These are phyloP conservation scores for Russula sp. DNA, from an alignment of 768 basidiomycete species.

Conservation along the genomic window DNA sequence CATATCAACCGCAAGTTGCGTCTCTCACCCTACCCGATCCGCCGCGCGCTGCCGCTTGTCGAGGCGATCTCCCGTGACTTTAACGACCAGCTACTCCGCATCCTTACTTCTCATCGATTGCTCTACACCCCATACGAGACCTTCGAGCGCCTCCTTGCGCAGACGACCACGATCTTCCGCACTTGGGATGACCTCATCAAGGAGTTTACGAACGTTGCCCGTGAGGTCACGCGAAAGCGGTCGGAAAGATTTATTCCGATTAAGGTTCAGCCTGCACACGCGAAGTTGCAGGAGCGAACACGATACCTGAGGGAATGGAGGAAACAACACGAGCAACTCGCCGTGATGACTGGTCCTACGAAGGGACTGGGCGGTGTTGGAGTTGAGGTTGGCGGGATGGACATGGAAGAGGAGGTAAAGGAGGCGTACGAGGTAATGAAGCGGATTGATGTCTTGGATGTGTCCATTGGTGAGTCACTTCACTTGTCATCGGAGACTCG, in stretches of 20 bases:
- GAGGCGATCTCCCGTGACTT: slow-evolving; percentile 98
- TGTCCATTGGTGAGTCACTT: slow-evolving; percentile 65
- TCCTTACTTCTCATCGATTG: slow-evolving; percentile 85
- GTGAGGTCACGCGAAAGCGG: slow-evolving; percentile 88
- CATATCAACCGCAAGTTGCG: slow-evolving; percentile 95
- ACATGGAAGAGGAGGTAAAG: slow-evolving; percentile 97
- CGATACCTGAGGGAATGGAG: slow-evolving; percentile 87
- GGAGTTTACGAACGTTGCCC: slow-evolving; percentile 63
- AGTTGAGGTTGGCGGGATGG: slow-evolving; percentile 81
- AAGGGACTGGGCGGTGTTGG: slow-evolving; percentile 73
- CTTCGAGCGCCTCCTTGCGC: slow-evolving; percentile 79
- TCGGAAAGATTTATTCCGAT: slow-evolving; percentile 94
- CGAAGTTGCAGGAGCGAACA: slow-evolving; percentile 82
- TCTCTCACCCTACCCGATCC: slow-evolving; percentile 94
- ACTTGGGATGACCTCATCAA: slow-evolving; percentile 62
- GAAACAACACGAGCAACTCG: slow-evolving; percentile 95
- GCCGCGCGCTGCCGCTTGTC: slow-evolving; percentile 90
- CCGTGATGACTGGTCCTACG: slow-evolving; percentile 94
- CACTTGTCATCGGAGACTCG: no score
- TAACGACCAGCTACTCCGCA: slow-evolving; percentile 88
- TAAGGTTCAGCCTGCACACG: slow-evolving; percentile 87
- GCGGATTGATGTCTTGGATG: slow-evolving; percentile 92
- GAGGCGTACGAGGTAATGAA: slow-evolving; percentile 97
- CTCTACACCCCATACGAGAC: slow-evolving; percentile 93
- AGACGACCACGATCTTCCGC: slow-evolving; percentile 59